Conservation (phyloP, 1,284 basidiomycete genomes). For the Heterobasidion irregulare region DNA sequence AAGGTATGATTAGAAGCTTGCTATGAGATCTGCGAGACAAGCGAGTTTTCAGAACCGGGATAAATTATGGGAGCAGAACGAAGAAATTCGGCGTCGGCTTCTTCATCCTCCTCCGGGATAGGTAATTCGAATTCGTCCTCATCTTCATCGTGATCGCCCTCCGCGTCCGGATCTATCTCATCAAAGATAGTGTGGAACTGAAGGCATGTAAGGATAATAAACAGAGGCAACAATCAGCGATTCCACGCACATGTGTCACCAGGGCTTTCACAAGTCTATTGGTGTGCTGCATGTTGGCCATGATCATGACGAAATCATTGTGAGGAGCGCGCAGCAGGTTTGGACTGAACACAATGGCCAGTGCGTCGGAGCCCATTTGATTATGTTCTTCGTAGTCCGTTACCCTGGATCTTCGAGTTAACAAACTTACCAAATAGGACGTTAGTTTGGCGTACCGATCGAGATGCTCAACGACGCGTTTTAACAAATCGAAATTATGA, state of each 20-base stretch:
- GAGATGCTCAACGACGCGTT: slow-evolving; percentile 73
- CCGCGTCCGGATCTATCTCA: slow-evolving; percentile 29
- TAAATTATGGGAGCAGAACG: not conserved
- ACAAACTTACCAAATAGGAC: not conserved
- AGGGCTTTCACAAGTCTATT: slow-evolving; percentile 71
- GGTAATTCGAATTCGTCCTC: slow-evolving; percentile 39
- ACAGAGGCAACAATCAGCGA: not conserved
- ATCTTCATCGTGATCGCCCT: slow-evolving; percentile 28
- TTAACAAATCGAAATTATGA: slow-evolving; percentile 67
- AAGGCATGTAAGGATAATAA: not conserved
- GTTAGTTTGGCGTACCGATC: slow-evolving; percentile 44
- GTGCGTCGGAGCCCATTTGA: slow-evolving; percentile 77
- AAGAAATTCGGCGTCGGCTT: slow-evolving; percentile 19
- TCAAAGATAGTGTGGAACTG: slow-evolving; percentile 45
- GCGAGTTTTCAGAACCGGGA: not conserved
- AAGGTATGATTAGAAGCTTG: not conserved
- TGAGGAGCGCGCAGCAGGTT: slow-evolving; percentile 64
- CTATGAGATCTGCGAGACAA: slow-evolving; percentile 1
- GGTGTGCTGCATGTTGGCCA: slow-evolving; percentile 71
- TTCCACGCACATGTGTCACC: slow-evolving; percentile 53
- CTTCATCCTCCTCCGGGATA: slow-evolving; percentile 41
- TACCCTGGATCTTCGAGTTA: slow-evolving; percentile 40
- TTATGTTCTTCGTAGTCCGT: slow-evolving; percentile 81
- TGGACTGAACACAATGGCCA: slow-evolving; percentile 79
- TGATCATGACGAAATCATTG: slow-evolving; percentile 65